Conservation (phyloP, 1,139 yeast species). For the Candida buenavistaensis region DNA sequence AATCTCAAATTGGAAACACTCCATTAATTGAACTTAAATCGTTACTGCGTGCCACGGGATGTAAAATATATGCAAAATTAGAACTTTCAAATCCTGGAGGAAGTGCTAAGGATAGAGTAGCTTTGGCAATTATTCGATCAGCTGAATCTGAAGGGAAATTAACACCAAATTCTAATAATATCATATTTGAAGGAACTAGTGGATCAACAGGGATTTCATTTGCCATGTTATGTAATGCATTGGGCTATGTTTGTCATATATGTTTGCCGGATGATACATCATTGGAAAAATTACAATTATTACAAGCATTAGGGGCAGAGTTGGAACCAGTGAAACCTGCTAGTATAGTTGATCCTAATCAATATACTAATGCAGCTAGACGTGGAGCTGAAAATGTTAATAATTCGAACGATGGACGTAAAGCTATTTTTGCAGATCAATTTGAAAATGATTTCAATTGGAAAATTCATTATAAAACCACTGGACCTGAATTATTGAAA, state of each 20-base stretch:
- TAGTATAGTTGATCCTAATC: slow-evolving; percentile 88
- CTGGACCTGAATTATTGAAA: slow-evolving; percentile 86
- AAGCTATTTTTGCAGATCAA: slow-evolving; percentile 90
- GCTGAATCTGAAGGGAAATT: slow-evolving; percentile 64
- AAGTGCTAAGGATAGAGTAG: slow-evolving; percentile 93
- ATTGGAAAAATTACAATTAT: slow-evolving; percentile 69
- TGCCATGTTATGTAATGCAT: slow-evolving; percentile 81
- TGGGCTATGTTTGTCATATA: slow-evolving; percentile 88
- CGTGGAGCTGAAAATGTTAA: slow-evolving; percentile 59
- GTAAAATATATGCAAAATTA: slow-evolving; percentile 82
- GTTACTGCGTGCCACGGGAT: slow-evolving; percentile 72
- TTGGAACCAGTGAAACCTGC: slow-evolving; percentile 94
- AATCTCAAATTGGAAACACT: slow-evolving; percentile 80
- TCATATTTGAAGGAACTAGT: slow-evolving; percentile 89
- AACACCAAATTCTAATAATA: slow-evolving; percentile 55
- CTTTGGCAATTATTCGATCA: slow-evolving; percentile 73
- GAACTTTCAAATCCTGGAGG: slow-evolving; percentile 93
- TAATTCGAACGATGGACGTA: slow-evolving; percentile 35
- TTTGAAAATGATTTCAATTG: slow-evolving; percentile 93
- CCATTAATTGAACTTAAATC: slow-evolving; percentile 80
- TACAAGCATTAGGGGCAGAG: slow-evolving; percentile 75
- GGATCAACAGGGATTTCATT: slow-evolving; percentile 96
- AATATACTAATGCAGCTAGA: slow-evolving; percentile 88
- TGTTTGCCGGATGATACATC: slow-evolving; percentile 97
- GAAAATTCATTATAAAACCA: slow-evolving; percentile 75